Percentiles rank a stretch among this genome's conserved stretches.
Conservation (phyloP, 306 rosid species). For the Bauhinia variegata region DNA sequence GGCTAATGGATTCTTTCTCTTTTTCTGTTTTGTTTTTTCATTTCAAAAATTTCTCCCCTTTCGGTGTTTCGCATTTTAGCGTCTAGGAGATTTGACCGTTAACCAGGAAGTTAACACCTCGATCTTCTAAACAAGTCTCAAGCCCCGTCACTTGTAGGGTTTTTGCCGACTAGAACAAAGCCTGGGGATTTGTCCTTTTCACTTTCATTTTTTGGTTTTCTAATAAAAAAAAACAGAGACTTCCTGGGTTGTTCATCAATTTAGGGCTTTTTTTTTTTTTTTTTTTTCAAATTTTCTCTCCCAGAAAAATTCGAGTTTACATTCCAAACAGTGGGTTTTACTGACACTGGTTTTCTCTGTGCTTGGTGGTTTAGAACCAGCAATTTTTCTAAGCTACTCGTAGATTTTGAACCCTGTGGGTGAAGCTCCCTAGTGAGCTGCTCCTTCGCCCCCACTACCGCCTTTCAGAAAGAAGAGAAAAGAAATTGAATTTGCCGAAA, state of each 20-base stretch:
- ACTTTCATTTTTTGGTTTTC: background rate
- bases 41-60: background rate
- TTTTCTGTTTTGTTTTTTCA: background rate
- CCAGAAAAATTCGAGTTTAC: constrained; percentile 22
- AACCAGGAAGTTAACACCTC: constrained; percentile 32
- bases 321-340: constrained; percentile 21
- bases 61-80: constrained; percentile 10
- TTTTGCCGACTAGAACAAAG: constrained; percentile 33
- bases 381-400: constrained; percentile 29
- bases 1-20: background rate
- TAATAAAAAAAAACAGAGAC: background rate
- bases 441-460: background rate
- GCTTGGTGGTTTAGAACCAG: constrained; percentile 23
- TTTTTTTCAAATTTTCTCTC: too few relatives aligned
- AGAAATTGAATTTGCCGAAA: constrained; percentile 9
- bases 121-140: constrained; percentile 23
- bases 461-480: background rate
- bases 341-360: constrained; percentile 25
- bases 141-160: constrained; percentile 31
- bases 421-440: constrained; percentile 10
- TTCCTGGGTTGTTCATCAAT: constrained; percentile 5
- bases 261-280: constrained; percentile 11
- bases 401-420: constrained; percentile 33
- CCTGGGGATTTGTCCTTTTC: constrained; percentile 29
- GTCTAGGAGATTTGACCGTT: constrained; percentile 47